Conservation (phyloP, 2,329 filamentous ascomycete species). For the Ascochyta lentis region DNA sequence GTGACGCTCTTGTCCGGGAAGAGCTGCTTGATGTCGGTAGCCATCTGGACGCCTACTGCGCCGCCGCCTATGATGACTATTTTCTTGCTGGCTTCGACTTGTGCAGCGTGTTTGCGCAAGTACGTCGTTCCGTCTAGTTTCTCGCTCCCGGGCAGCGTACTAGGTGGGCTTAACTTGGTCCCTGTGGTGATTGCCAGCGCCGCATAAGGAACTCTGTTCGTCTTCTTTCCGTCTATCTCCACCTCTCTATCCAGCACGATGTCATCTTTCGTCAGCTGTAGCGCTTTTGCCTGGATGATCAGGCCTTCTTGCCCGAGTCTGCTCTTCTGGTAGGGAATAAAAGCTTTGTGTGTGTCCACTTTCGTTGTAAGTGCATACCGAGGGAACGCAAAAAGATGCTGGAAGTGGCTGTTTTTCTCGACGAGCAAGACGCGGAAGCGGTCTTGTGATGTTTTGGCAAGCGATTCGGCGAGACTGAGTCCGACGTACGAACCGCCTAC, state of each 20-base stretch:
- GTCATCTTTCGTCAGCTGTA: conserved; percentile 44
- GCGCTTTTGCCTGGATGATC: conserved; percentile 52
- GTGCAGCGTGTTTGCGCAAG: conserved; percentile 55
- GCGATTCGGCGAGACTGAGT: conserved; percentile 13
- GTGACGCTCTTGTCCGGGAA: conserved; percentile 65
- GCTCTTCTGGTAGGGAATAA: conserved; percentile 63
- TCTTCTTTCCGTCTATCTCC: conserved; percentile 44
- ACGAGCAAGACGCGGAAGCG: conserved; percentile 62
- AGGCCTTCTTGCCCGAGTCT: conserved; percentile 17
- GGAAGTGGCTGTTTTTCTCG: conserved; percentile 67
- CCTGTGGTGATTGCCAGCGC: conserved; percentile 67
- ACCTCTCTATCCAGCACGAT: conserved; percentile 50
- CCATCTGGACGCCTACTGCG: conserved; percentile 68
- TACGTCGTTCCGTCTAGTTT: conserved; percentile 32
- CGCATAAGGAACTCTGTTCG: conserved; percentile 55
- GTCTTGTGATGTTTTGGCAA: conserved; percentile 8
- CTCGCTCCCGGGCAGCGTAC: conserved; percentile 9
- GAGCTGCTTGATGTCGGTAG: conserved; percentile 63
- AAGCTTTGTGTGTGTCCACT: conserved; percentile 64
- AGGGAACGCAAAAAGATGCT: conserved; percentile 67
- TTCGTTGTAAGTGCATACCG: conserved; percentile 62
- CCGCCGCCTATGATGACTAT: conserved; percentile 61
- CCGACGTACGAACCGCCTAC: conserved; percentile 20
- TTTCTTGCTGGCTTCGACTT: conserved; percentile 56
- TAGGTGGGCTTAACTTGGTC: conserved; percentile 41